Percentiles rank a stretch among this genome's conserved stretches.
These are phyloP conservation scores for Blumeriella jaapii DNA, from an alignment of 2,329 filamentous ascomycete genomes.

Conservation along the genomic window DNA sequence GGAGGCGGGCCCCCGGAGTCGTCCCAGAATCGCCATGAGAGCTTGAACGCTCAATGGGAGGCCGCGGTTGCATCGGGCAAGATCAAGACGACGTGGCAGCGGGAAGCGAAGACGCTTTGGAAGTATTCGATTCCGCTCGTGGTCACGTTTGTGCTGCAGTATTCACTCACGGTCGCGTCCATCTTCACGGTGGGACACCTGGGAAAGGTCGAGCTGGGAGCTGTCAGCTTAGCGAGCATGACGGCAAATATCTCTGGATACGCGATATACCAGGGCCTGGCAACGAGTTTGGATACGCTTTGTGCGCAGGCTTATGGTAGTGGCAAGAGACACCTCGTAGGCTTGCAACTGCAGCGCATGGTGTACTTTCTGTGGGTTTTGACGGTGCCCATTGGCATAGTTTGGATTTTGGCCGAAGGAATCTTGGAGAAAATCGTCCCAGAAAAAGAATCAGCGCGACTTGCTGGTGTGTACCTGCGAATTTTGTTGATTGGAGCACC, in stretches of 20 bases:
- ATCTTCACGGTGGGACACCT: slow-evolving; percentile 69
- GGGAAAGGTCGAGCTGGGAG: slow-evolving; percentile 58
- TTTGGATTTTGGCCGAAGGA: slow-evolving; percentile 58
- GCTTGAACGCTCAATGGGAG: slow-evolving; percentile 67
- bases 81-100: slow-evolving; percentile 83
- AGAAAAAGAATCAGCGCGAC: slow-evolving; percentile 54
- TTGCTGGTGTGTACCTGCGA: slow-evolving; percentile 65
- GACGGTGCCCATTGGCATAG: slow-evolving; percentile 57
- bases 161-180: slow-evolving; percentile 72
- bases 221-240: slow-evolving; percentile 62
- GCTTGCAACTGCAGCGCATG: slow-evolving; percentile 73
- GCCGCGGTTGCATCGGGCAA: slow-evolving; percentile 70
- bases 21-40: slow-evolving; percentile 38
- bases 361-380: slow-evolving; percentile 62
- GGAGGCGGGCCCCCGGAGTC: slow-evolving; percentile 31
- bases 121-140: slow-evolving; percentile 62
- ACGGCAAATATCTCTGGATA: slow-evolving; percentile 69
- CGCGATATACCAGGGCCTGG: slow-evolving; percentile 70
- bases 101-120: slow-evolving; percentile 72
- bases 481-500: slow-evolving; percentile 60
- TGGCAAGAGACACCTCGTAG: slow-evolving; percentile 79
- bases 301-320: slow-evolving; percentile 92
- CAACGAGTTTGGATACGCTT: slow-evolving; percentile 82
- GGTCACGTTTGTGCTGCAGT: slow-evolving; percentile 67
- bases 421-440: slow-evolving; percentile 60